Evolutionary conservation across 495 filamentous ascomycete species (phyloP).

Genomic region (Lepraria neglecta): DNA sequence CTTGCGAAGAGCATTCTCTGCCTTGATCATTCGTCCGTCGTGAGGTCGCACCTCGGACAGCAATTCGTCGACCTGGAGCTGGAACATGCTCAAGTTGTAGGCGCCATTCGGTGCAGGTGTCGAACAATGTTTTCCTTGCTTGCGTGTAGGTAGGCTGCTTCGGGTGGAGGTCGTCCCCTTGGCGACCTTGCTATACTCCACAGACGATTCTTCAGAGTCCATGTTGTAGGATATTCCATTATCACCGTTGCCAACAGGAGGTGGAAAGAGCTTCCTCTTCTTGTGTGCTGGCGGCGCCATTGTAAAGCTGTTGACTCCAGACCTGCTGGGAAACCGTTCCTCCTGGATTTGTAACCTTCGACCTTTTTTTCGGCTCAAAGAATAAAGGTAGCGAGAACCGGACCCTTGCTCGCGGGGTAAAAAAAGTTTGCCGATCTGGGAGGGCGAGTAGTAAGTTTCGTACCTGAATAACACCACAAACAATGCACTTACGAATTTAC

Average conservation of each 20-base stretch:
- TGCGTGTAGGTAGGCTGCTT: background rate
- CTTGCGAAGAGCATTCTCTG: slow-evolving; percentile 63
- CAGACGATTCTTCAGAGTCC: background rate
- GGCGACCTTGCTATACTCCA: background rate
- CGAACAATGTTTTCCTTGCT: background rate
- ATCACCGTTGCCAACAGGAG: background rate
- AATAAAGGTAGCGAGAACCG: background rate
- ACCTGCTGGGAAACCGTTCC: background rate
- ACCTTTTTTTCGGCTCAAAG: background rate
- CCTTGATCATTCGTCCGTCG: slow-evolving; percentile 52
- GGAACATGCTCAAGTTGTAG: slow-evolving; percentile 70
- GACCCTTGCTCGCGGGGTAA: too few relatives aligned
- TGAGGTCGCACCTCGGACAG: slow-evolving; percentile 62
- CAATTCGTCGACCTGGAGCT: slow-evolving; percentile 82
- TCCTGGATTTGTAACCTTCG: background rate
- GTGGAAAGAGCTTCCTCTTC: slow-evolving; percentile 6
- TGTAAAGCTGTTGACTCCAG: too few relatives aligned
- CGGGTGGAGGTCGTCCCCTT: background rate
- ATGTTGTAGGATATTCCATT: background rate
- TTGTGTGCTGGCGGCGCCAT: background rate
- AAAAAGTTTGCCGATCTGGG: too few relatives aligned
- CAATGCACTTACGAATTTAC: too few relatives aligned
- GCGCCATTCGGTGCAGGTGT: slow-evolving; percentile 7
- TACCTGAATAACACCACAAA: too few relatives aligned
- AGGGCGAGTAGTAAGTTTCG: too few relatives aligned